Conservation (phyloP, 1,284 basidiomycete species). For the Cutaneotrichosporon sp. region DNA sequence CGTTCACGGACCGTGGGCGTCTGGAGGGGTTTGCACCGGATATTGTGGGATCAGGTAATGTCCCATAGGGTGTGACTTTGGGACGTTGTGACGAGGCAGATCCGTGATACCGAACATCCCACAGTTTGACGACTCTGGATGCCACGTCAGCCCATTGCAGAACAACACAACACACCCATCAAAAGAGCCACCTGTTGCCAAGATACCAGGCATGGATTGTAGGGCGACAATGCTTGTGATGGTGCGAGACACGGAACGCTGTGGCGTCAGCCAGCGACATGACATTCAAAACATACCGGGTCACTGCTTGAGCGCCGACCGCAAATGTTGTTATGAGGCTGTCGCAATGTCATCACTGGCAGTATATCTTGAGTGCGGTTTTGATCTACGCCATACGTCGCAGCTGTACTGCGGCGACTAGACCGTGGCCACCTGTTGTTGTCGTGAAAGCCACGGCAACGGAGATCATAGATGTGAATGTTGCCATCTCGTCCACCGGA, state of each 20-base stretch:
- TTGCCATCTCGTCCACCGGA: conserved; percentile 47
- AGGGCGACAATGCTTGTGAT: conserved; percentile 46
- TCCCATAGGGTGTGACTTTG: conserved; percentile 19
- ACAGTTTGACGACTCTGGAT: conserved; percentile 45
- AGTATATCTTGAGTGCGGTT: neutral
- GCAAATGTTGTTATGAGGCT: conserved; percentile 10
- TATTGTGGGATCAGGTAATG: conserved; percentile 36
- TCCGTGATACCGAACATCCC: conserved; percentile 44
- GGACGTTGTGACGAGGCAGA: conserved; percentile 22
- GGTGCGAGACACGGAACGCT: conserved; percentile 39
- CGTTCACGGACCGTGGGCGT: conserved; percentile 38
- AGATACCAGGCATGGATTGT: conserved; percentile 36
- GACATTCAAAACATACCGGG: neutral
- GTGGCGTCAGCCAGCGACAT: neutral
- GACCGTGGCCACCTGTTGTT: no score
- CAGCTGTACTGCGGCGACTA: no score
- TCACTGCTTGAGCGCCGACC: neutral
- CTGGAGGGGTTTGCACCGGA: conserved; percentile 20
- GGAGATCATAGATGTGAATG: conserved; percentile 47
- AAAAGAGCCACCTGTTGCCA: conserved; percentile 45
- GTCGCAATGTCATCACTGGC: conserved; percentile 14
- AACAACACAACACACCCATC: conserved; percentile 36
- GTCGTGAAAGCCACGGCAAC: conserved; percentile 25
- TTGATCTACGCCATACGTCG: no score
- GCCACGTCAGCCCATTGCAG: neutral